phyloP scores from a whole-genome alignment of 345 rosid species.

The Eucalyptus melliodora region DNA sequence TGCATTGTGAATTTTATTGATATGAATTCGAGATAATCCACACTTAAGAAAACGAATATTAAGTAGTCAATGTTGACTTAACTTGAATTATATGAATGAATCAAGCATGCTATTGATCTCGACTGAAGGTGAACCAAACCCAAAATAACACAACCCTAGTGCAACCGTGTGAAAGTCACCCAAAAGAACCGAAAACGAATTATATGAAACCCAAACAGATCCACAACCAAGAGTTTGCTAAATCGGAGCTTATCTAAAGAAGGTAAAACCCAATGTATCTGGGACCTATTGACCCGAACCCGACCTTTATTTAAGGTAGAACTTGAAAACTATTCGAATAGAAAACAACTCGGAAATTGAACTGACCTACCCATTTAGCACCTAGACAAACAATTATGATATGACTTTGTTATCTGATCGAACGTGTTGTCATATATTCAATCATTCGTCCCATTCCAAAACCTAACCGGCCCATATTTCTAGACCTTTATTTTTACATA shows the following conservation, averaged over 20 bases:
- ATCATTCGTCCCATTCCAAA: not conserved
- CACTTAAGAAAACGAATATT: not conserved
- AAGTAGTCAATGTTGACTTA: not conserved
- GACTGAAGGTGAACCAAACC: not conserved
- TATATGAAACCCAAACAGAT: not conserved
- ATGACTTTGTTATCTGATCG: not conserved
- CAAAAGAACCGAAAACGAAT: not conserved
- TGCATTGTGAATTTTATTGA: not conserved
- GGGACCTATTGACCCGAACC: not conserved
- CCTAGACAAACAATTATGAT: not conserved
- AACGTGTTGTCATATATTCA: not conserved
- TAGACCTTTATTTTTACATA: not conserved
- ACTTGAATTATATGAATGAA: not conserved
- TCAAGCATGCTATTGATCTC: not conserved
- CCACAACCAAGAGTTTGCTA: not conserved
- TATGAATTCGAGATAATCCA: not conserved
- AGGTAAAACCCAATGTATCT: not conserved
- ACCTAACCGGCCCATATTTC: not conserved
- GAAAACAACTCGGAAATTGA: not conserved
- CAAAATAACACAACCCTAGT: not conserved
- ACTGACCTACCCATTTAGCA: not conserved
- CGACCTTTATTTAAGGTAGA: not conserved
- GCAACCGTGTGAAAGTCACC: not conserved
- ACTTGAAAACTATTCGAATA: not conserved
- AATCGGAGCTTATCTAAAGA: not conserved